Conservation (phyloP, 371 early-diverging fungal genomes). For the Mucor lusitanicus region DNA sequence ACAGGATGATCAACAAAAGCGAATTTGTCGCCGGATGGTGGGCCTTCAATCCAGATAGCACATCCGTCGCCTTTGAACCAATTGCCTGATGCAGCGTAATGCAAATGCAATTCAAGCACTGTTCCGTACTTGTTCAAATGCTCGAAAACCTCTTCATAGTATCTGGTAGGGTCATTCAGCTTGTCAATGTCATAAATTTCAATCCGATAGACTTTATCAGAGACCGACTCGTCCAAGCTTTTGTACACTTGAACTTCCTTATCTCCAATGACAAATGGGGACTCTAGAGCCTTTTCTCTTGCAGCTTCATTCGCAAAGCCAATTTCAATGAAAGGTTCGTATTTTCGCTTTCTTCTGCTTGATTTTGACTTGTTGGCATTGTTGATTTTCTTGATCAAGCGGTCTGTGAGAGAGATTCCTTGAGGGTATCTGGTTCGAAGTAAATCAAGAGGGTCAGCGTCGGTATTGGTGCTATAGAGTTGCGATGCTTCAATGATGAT, state of each 20-base stretch:
- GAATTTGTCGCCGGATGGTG: too few species aligned
- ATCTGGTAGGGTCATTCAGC: neutral
- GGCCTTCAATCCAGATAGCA: neutral
- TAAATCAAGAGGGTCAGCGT: too few species aligned
- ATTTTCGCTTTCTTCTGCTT: too few species aligned
- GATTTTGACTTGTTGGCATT: too few species aligned
- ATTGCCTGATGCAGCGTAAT: neutral
- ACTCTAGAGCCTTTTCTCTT: neutral
- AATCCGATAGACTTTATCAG: neutral
- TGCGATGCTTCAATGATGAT: too few species aligned
- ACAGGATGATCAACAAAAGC: too few species aligned
- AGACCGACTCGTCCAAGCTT: neutral
- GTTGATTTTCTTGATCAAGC: too few species aligned
- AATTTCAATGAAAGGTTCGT: neutral
- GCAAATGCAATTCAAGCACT: neutral
- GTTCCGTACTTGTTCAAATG: neutral
- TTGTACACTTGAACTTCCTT: neutral
- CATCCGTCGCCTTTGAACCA: neutral
- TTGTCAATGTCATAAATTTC: neutral
- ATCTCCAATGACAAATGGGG: neutral
- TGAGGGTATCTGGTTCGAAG: too few species aligned
- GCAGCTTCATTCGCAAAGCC: neutral
- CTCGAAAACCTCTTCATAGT: neutral
- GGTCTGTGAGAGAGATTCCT: too few species aligned
- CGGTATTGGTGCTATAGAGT: too few species aligned